Percentiles rank a stretch among this genome's conserved stretches.
Conservation (phyloP, 441 rosid genomes). For the Brassica hybrid region DNA sequence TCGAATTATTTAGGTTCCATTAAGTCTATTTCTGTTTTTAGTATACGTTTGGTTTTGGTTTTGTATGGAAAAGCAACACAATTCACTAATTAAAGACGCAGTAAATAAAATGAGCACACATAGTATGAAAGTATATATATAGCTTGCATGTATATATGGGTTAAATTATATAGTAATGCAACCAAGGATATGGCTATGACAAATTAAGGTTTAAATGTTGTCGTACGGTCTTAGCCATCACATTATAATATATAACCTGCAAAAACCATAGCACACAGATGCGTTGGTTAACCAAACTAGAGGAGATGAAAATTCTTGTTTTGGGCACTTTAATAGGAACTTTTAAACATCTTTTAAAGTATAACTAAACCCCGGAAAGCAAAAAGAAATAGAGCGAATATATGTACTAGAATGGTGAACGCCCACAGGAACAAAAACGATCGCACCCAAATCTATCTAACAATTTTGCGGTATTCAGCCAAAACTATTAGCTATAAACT, state of each 20-base stretch:
- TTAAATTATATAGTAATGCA: background rate
- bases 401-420: slow-evolving; percentile 11
- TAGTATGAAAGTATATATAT: slow-evolving; percentile 26
- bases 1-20: background rate
- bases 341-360: background rate
- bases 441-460: too few relatives aligned
- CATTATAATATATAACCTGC: background rate
- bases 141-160: background rate
- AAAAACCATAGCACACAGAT: slow-evolving; percentile 22
- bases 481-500: slow-evolving; percentile 34
- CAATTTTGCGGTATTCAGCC: slow-evolving; percentile 32
- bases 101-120: background rate
- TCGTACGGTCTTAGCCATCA: background rate
- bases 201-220: background rate
- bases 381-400: too few relatives aligned
- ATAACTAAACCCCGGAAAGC: background rate
- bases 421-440: slow-evolving; percentile 31
- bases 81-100: slow-evolving; percentile 15
- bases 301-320: slow-evolving; percentile 16
- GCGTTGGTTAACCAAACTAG: slow-evolving; percentile 24
- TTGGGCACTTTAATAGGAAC: slow-evolving; percentile 17
- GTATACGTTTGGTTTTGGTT: slow-evolving; percentile 2
- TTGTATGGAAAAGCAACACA: background rate
- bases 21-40: background rate
- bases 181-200: slow-evolving; percentile 9